phyloP scores from a whole-genome alignment of 2,329 filamentous ascomycete species.

The Fusarium paranaense region DNA sequence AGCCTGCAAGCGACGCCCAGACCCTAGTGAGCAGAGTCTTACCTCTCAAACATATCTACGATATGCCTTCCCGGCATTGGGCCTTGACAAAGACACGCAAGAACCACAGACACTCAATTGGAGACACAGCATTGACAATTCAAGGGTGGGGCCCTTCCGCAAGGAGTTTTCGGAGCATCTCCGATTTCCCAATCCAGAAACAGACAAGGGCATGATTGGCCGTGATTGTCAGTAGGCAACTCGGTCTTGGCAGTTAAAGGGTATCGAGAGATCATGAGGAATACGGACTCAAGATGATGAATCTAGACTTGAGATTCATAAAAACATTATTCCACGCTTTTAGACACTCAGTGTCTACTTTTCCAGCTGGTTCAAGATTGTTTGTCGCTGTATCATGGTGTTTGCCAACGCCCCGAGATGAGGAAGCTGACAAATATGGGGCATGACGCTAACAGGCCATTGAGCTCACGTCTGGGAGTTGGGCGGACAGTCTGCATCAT shows the following conservation, averaged over 20 bases:
- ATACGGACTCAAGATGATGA: background rate
- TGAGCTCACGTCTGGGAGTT: background rate
- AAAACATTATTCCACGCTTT: too few relatives aligned
- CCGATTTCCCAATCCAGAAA: constrained; percentile 36
- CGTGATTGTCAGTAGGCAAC: background rate
- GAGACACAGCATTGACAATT: background rate
- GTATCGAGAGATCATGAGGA: too few relatives aligned
- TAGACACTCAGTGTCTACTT: background rate
- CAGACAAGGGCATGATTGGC: constrained; percentile 28
- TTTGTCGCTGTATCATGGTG: background rate
- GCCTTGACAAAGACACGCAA: background rate
- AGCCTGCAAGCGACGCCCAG: background rate
- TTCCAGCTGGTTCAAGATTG: background rate
- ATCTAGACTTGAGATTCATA: background rate
- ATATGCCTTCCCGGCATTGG: background rate
- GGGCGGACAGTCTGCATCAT: background rate
- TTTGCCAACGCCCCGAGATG: background rate
- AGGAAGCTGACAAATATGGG: background rate
- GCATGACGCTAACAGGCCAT: background rate
- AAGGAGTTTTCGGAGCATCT: constrained; percentile 43
- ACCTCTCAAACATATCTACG: background rate
- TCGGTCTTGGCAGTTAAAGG: background rate
- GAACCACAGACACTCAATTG: background rate
- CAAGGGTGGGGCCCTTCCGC: background rate
- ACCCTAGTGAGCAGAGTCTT: background rate